phyloP scores from a whole-genome alignment of 2,329 filamentous ascomycete species.

The Xylaria sp. region DNA sequence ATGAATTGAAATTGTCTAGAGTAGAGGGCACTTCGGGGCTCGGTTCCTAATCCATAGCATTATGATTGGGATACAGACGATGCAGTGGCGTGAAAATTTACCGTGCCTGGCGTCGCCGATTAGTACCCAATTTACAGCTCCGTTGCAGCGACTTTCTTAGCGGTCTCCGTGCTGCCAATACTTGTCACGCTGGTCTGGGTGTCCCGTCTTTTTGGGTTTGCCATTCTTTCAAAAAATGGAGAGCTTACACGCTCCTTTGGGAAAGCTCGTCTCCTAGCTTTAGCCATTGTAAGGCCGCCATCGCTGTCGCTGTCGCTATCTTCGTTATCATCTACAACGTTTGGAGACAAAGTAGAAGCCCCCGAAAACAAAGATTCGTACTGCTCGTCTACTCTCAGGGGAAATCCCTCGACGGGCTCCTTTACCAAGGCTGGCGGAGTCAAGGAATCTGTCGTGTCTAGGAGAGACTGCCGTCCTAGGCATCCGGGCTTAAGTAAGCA shows the following conservation, averaged over 20 bases:
- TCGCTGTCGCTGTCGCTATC: slow-evolving; percentile 67
- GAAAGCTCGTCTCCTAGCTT: slow-evolving; percentile 58
- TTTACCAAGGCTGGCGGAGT: slow-evolving; percentile 64
- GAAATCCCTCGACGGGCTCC: slow-evolving; percentile 59
- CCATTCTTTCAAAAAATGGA: slow-evolving; percentile 48
- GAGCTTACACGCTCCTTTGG: slow-evolving; percentile 46
- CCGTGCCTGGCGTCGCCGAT: neutral
- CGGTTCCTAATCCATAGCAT: neutral
- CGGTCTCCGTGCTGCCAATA: slow-evolving; percentile 71
- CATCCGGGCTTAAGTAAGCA: slow-evolving; percentile 63
- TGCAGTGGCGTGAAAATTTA: neutral
- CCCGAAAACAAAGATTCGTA: slow-evolving; percentile 45
- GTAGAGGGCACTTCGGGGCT: neutral
- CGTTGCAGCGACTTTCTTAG: slow-evolving; percentile 64
- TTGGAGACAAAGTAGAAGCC: slow-evolving; percentile 40
- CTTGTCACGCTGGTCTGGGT: slow-evolving; percentile 71
- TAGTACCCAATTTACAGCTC: slow-evolving; percentile 43
- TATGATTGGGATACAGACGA: neutral
- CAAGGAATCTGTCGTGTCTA: slow-evolving; percentile 65
- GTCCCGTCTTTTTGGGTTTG: slow-evolving; percentile 62
- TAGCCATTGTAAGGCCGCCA: slow-evolving; percentile 65
- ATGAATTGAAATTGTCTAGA: neutral
- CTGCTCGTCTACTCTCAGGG: slow-evolving; percentile 54
- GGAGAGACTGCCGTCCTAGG: slow-evolving; percentile 57
- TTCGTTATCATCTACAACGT: slow-evolving; percentile 55